A percentile compares a stretch with the other conserved stretches of the same genome.
Evolutionary conservation across 108 stramenopile genomes (phyloP).

Genomic region (Stephanodiscus minutulus): DNA sequence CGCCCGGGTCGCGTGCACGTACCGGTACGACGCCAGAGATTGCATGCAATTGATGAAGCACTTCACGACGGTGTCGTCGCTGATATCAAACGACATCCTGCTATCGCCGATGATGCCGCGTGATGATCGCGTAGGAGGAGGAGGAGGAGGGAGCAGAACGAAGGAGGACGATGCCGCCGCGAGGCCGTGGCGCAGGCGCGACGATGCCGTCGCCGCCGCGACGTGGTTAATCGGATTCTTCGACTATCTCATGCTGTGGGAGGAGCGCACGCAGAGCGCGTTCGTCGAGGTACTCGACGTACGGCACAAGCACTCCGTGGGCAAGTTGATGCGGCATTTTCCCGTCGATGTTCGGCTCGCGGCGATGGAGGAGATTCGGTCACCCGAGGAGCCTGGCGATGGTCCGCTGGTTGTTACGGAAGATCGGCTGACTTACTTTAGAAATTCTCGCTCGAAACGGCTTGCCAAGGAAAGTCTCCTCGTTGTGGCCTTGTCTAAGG

Average conservation of each 20-base stretch:
- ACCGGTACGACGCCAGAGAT: conserved; percentile 52
- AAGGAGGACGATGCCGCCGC: too few relatives aligned
- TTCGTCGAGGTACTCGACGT: conserved; percentile 57
- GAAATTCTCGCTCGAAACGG: conserved; percentile 42
- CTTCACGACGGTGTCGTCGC: conserved; percentile 44
- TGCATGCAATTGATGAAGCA: conserved; percentile 62
- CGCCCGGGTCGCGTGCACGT: conserved; percentile 49
- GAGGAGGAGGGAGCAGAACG: too few relatives aligned
- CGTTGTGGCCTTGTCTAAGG: conserved; percentile 30
- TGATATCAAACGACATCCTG: conserved; percentile 57
- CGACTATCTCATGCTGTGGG: conserved; percentile 57
- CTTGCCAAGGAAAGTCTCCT: conserved; percentile 27
- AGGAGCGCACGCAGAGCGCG: conserved; percentile 42
- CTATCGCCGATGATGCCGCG: conserved; percentile 3
- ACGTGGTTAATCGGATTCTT: conserved; percentile 56
- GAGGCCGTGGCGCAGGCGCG: conserved; percentile 34
- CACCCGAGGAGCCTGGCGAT: conserved; percentile 1
- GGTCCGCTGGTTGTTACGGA: conserved; percentile 22
- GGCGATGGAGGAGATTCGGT: conserved; percentile 19
- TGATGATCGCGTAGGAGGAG: too few relatives aligned
- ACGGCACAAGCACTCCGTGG: conserved; percentile 49
- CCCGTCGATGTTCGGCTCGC: conserved; percentile 37
- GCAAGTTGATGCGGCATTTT: conserved; percentile 47
- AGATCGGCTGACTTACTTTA: conserved; percentile 26
- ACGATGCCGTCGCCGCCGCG: conserved; percentile 49